phyloP scores from a whole-genome alignment of 805 yeast species.

The Metschnikowia sp. region DNA sequence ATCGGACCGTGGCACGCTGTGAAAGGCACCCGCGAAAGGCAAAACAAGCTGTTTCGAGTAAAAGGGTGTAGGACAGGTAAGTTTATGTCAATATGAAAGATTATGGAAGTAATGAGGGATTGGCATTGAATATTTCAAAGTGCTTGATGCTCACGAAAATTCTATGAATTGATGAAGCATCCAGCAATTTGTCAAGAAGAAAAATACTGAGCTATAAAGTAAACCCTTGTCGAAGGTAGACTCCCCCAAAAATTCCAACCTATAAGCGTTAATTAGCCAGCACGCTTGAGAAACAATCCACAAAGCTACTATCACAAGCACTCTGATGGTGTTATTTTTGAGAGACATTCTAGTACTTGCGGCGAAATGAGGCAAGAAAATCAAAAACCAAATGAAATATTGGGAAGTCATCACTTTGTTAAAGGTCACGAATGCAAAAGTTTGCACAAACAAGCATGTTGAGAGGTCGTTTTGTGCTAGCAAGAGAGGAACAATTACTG shows the following conservation, averaged over 20 bases:
- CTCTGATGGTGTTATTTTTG: conserved; percentile 23
- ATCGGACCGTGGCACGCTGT: too few relatives aligned
- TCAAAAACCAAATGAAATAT: conserved; percentile 92
- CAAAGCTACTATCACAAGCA: conserved; percentile 38
- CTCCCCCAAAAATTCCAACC: conserved; percentile 74
- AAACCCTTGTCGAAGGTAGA: conserved; percentile 61
- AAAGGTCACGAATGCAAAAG: conserved; percentile 42
- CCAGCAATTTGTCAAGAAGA: conserved; percentile 62
- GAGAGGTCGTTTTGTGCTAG: conserved; percentile 32
- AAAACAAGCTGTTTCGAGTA: too few relatives aligned
- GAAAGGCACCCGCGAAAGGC: too few relatives aligned
- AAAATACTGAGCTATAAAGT: conserved; percentile 50
- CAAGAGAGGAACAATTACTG: conserved; percentile 53
- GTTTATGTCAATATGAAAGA: too few relatives aligned
- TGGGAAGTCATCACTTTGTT: conserved; percentile 82
- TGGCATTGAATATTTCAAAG: neutral
- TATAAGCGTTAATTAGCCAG: conserved; percentile 80
- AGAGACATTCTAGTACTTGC: conserved; percentile 39
- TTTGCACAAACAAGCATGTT: conserved; percentile 38
- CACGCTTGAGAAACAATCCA: conserved; percentile 74
- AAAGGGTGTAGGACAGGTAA: too few relatives aligned
- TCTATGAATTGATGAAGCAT: conserved; percentile 55
- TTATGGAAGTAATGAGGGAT: neutral
- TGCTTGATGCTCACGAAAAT: neutral
- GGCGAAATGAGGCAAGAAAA: conserved; percentile 73